Conservation (phyloP, 2,329 filamentous ascomycete species). For the Diaporthe batatas region DNA sequence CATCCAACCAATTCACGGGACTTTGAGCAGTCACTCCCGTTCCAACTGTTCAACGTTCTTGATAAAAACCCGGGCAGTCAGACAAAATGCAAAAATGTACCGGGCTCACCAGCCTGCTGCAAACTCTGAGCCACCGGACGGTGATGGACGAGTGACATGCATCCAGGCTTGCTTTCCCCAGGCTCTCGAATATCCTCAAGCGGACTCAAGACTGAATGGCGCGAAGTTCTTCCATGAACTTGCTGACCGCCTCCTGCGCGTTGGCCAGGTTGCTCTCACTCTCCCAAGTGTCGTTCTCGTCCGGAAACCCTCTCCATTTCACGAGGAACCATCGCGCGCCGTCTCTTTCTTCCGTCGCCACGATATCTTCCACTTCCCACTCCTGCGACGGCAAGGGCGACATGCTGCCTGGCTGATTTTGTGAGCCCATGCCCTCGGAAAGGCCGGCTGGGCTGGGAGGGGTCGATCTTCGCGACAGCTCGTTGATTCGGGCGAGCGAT, state of each 20-base stretch:
- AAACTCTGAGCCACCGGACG: too few relatives aligned
- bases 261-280: not conserved
- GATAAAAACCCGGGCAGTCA: too few relatives aligned
- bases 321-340: not conserved
- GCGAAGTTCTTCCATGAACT: not conserved
- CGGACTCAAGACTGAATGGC: not conserved
- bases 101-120: too few relatives aligned
- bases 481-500: not conserved
- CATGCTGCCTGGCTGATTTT: not conserved
- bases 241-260: not conserved
- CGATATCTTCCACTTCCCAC: not conserved
- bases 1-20: not conserved
- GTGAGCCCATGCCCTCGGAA: accelerated
- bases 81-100: too few relatives aligned
- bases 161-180: too few relatives aligned
- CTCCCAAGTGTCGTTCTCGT: not conserved
- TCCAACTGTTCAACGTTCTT: not conserved
- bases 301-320: not conserved
- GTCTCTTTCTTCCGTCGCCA: not conserved
- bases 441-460: not conserved
- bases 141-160: too few relatives aligned
- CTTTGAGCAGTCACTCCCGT: not conserved
- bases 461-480: not conserved
- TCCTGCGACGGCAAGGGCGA: not conserved
- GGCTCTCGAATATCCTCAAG: too few relatives aligned